Conservation (phyloP, 345 rosid species). For the Aquilaria malaccensis region DNA sequence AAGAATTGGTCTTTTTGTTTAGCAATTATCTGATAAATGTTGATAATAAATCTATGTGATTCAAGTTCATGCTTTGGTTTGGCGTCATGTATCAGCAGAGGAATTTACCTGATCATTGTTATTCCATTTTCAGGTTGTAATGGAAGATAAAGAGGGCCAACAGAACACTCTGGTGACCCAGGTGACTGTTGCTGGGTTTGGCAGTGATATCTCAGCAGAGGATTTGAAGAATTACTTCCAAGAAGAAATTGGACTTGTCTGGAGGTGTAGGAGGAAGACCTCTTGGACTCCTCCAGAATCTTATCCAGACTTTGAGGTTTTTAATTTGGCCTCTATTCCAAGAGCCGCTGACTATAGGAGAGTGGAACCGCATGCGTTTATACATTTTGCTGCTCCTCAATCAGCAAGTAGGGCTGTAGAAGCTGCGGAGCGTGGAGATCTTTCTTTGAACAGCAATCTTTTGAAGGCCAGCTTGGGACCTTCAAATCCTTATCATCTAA, state of each 20-base stretch:
- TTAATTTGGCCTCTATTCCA: constrained; percentile 17
- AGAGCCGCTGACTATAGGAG: constrained; percentile 32
- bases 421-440: constrained; percentile 39
- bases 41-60: no score
- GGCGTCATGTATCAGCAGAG: no score
- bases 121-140: constrained; percentile 9
- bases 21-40: no score
- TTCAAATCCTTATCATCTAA: constrained; percentile 51
- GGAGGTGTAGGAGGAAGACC: constrained; percentile 77
- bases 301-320: constrained; percentile 52
- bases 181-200: constrained; percentile 76
- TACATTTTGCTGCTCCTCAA: constrained; percentile 59
- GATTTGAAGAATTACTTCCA: constrained; percentile 57
- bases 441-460: constrained; percentile 31
- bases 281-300: constrained; percentile 89
- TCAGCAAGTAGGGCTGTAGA: constrained; percentile 39
- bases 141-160: constrained; percentile 31
- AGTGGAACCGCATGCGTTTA: constrained; percentile 85
- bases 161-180: constrained; percentile 57
- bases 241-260: constrained; percentile 45
- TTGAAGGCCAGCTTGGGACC: constrained; percentile 75
- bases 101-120: no score
- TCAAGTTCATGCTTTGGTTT: no score
- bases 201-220: constrained; percentile 39
- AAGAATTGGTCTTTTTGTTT: no score